A percentile compares a stretch with the other conserved stretches of the same genome.
phyloP scores from a whole-genome alignment of 129 eudicot genomes.

The sunflower (Helianthus annuus) region HanXRQr2.0-SUNRISE NC_035438.2:98929609-98930108 shows the following conservation, averaged over 20 bases:
- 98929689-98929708: conserved; percentile 61
- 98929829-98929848: conserved; percentile 63
- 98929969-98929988: no score
- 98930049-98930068: no score
- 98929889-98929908: conserved; percentile 69
- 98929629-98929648: conserved; percentile 51
- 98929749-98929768: conserved; percentile 52
- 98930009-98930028: no score
- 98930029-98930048: no score
- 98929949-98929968: conserved; percentile 79
- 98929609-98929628: conserved; percentile 50
- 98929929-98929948: conserved; percentile 71
- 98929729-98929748: conserved; percentile 48
- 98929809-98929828: conserved; percentile 90
- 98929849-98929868: conserved; percentile 46
- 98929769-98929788: conserved; percentile 61
- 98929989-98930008: no score
- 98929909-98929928: conserved; percentile 94
- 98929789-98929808: conserved; percentile 91
- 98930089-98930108: no score
- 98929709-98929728: conserved; percentile 63
- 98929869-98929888: conserved; percentile 51
- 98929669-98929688: conserved; percentile 63
- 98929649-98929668: conserved; percentile 44
- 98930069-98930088: no score